Percentiles rank a stretch among this genome's conserved stretches.
Evolutionary conservation across 1,139 yeast genomes (phyloP).

Genomic region (Taphrina communis): DNA sequence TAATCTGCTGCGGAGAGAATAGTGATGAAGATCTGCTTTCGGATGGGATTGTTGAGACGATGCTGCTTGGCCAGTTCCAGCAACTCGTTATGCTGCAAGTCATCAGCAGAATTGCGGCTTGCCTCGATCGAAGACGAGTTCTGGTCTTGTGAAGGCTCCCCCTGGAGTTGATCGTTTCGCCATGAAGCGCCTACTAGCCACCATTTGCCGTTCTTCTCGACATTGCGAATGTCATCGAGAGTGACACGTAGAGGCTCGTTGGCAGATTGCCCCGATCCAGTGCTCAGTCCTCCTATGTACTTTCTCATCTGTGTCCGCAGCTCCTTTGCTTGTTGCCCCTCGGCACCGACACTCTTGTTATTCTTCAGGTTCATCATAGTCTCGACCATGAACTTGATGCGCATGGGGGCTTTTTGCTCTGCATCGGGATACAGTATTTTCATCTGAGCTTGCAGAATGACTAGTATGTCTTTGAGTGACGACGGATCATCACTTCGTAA

Average conservation of each 20-base stretch:
- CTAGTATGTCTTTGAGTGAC: constrained; percentile 79
- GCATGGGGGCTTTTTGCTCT: constrained; percentile 53
- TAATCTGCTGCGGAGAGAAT: constrained; percentile 82
- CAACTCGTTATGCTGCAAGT: constrained; percentile 74
- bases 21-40: constrained; percentile 90
- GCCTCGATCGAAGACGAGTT: constrained; percentile 2
- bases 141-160: background rate
- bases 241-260: constrained; percentile 84
- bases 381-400: constrained; percentile 83
- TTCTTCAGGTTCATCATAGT: constrained; percentile 84
- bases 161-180: constrained; percentile 59
- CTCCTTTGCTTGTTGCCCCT: constrained; percentile 57
- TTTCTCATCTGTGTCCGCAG: constrained; percentile 70
- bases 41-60: constrained; percentile 92
- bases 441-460: constrained; percentile 60
- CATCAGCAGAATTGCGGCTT: constrained; percentile 58
- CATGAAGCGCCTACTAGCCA: constrained; percentile 99
- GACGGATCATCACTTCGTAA: constrained; percentile 88
- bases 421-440: constrained; percentile 54
- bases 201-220: constrained; percentile 90
- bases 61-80: constrained; percentile 80
- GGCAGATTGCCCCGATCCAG: constrained; percentile 54
- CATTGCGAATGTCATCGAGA: constrained; percentile 76
- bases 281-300: constrained; percentile 59
- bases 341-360: constrained; percentile 58